Percentiles rank a stretch among this genome's conserved stretches.
Conservation (phyloP, 345 rosid species). For the Aquilaria malaccensis region DNA sequence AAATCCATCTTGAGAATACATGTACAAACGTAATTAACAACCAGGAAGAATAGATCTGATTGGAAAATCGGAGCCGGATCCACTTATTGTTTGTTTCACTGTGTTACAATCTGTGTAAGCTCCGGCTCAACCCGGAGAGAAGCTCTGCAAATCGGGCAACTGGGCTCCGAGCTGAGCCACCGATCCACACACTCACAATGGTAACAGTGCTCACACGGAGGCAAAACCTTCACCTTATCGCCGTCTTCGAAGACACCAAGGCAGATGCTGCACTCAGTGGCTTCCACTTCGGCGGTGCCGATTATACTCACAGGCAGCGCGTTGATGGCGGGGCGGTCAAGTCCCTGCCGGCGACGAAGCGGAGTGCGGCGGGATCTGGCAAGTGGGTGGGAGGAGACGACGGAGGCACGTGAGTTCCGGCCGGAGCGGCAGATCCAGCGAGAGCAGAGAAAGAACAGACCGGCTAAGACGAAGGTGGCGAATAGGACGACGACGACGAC, state of each 20-base stretch:
- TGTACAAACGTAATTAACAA: no score
- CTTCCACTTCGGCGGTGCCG: background rate
- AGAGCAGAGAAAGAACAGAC: conserved; percentile 24
- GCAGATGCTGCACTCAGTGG: conserved; percentile 58
- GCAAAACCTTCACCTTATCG: conserved; percentile 56
- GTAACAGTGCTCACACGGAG: conserved; percentile 52
- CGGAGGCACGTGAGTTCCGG: no score
- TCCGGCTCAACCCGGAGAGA: conserved; percentile 21
- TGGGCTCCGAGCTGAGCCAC: conserved; percentile 52
- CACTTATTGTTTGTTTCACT: background rate
- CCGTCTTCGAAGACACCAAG: conserved; percentile 54
- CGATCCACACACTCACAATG: conserved; percentile 60
- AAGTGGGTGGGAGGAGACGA: background rate
- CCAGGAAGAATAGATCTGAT: no score
- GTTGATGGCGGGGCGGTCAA: conserved; percentile 11
- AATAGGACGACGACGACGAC: conserved; percentile 25
- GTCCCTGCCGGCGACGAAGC: conserved; percentile 3
- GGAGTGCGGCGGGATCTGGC: background rate
- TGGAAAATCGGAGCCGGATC: no score
- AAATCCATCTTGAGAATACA: no score
- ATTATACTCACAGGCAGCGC: conserved; percentile 13
- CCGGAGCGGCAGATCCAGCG: conserved; percentile 31
- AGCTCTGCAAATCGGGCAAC: conserved; percentile 69
- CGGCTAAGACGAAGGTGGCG: conserved; percentile 14
- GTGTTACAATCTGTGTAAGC: conserved; percentile 1